Evolutionary conservation across 2,329 filamentous ascomycete genomes (phyloP).

Genomic region (Neophaeococcomyces aloes): DNA sequence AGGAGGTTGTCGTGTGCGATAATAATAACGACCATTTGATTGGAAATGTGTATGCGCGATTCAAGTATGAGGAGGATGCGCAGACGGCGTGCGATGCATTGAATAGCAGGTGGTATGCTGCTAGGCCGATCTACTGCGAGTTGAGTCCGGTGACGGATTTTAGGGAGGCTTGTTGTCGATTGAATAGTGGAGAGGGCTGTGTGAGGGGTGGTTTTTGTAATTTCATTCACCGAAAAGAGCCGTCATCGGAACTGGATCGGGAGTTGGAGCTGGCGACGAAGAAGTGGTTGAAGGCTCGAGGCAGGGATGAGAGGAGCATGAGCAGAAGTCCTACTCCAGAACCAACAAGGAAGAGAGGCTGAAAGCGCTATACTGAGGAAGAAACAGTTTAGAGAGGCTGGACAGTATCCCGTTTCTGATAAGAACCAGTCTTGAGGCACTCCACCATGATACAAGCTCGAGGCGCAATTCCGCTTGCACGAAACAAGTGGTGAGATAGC

Average conservation of each 20-base stretch:
- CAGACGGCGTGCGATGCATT: constrained; percentile 88
- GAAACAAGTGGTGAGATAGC: too few species aligned
- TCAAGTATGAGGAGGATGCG: constrained; percentile 98
- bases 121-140: constrained; percentile 95
- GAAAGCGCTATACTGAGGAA: neutral
- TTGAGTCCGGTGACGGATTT: constrained; percentile 95
- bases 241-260: constrained; percentile 72
- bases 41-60: constrained; percentile 97
- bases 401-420: neutral
- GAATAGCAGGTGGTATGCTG: constrained; percentile 94
- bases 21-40: constrained; percentile 99
- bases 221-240: constrained; percentile 97
- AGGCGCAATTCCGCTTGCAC: too few species aligned
- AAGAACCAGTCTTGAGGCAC: too few species aligned
- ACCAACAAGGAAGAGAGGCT: constrained; percentile 55
- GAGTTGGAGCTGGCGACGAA: constrained; percentile 83
- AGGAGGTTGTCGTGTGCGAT: constrained; percentile 97
- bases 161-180: constrained; percentile 87
- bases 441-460: too few species aligned
- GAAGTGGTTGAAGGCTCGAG: constrained; percentile 86
- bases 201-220: constrained; percentile 97
- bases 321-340: constrained; percentile 79
- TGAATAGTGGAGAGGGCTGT: constrained; percentile 92
- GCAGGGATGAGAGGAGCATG: constrained; percentile 71
- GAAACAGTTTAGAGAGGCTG: neutral